Evolutionary conservation across 192 early-diverging fungal species (phyloP).

Genomic region (Entomortierella lignicola): DNA sequence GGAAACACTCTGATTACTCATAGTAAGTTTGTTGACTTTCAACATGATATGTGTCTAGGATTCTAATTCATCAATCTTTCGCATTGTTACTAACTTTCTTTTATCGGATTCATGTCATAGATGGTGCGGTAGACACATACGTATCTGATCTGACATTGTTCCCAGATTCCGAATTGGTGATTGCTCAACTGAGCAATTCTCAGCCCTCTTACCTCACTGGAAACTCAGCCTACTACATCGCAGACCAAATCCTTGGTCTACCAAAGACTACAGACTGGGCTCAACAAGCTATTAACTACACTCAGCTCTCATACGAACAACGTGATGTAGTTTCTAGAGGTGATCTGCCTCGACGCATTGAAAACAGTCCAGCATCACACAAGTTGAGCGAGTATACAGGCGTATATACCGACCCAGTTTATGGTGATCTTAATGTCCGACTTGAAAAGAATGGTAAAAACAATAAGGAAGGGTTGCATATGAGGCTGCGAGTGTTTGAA

Average conservation of each 20-base stretch:
- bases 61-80: too few relatives aligned
- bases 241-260: constrained; percentile 25
- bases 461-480: not conserved
- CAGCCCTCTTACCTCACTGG: not conserved
- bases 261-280: constrained; percentile 23
- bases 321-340: not conserved
- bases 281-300: not conserved
- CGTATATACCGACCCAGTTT: constrained; percentile 9
- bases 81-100: too few relatives aligned
- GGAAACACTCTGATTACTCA: not conserved
- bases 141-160: constrained; percentile 16
- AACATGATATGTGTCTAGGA: too few relatives aligned
- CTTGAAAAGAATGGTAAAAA: not conserved
- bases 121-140: constrained; percentile 7
- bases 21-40: not conserved
- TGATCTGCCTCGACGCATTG: not conserved
- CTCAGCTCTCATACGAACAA: too few relatives aligned
- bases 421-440: constrained; percentile 7
- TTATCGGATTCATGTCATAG: too few relatives aligned
- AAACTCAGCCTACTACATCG: constrained; percentile 10
- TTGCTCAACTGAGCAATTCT: constrained; percentile 18
- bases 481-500: constrained; percentile 8
- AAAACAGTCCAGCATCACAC: not conserved
- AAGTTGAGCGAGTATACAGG: not conserved
- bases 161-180: constrained; percentile 29